These are phyloP conservation scores for Kodamaea nitidulidarum DNA, from an alignment of 805 yeast genomes.

Conservation along the genomic window DNA sequence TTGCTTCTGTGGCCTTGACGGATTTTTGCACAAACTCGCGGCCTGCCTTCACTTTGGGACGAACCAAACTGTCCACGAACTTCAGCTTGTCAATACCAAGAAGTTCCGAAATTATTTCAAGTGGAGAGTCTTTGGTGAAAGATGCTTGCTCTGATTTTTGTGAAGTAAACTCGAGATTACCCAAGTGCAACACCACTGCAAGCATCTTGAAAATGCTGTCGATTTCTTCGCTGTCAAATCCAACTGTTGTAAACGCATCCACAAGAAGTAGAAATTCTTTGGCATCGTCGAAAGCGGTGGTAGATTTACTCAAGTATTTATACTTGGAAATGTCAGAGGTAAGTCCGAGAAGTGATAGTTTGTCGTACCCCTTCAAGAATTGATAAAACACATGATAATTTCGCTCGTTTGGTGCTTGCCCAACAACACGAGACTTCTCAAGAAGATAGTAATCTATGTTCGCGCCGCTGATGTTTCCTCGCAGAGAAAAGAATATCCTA, in stretches of 20 bases:
- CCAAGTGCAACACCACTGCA: slow-evolving; percentile 77
- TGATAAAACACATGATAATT: slow-evolving; percentile 95
- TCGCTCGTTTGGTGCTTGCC: slow-evolving; percentile 72
- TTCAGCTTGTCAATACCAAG: slow-evolving; percentile 59
- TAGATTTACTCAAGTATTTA: slow-evolving; percentile 55
- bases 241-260: slow-evolving; percentile 70
- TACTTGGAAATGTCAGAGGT: slow-evolving; percentile 37
- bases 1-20: slow-evolving; percentile 74
- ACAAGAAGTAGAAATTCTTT: slow-evolving; percentile 60
- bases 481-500: slow-evolving; percentile 66
- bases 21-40: slow-evolving; percentile 79
- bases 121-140: slow-evolving; percentile 47
- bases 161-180: slow-evolving; percentile 72
- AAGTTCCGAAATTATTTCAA: slow-evolving; percentile 51
- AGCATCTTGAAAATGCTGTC: slow-evolving; percentile 59
- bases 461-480: slow-evolving; percentile 77
- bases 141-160: slow-evolving; percentile 74
- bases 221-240: slow-evolving; percentile 54
- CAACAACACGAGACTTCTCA: slow-evolving; percentile 88
- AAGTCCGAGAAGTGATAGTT: slow-evolving; percentile 46
- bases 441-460: slow-evolving; percentile 90
- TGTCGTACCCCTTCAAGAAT: slow-evolving; percentile 62
- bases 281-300: slow-evolving; percentile 66
- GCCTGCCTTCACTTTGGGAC: slow-evolving; percentile 89
- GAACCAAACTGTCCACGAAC: slow-evolving; percentile 55